Evolutionary conservation across 2,329 filamentous ascomycete genomes (phyloP).

Genomic region (Botrytis byssoidea): DNA sequence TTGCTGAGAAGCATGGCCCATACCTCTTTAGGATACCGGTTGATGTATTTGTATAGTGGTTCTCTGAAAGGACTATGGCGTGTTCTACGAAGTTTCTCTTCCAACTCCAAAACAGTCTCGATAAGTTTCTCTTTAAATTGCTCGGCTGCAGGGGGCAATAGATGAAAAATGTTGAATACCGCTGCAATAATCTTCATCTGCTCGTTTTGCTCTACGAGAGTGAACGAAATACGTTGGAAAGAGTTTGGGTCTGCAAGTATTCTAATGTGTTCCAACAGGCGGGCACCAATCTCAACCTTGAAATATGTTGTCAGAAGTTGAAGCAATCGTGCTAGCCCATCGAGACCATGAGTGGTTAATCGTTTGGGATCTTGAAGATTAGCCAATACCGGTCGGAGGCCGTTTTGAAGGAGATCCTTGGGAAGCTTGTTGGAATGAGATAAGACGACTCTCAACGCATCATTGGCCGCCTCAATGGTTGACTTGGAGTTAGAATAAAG

Average conservation of each 20-base stretch:
- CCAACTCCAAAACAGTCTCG: constrained; percentile 84
- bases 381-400: constrained; percentile 89
- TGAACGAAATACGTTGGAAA: constrained; percentile 90
- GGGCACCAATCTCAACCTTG: constrained; percentile 94
- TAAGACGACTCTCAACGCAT: constrained; percentile 83
- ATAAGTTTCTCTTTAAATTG: constrained; percentile 89
- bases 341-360: constrained; percentile 81
- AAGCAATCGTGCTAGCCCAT: constrained; percentile 84
- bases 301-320: constrained; percentile 97
- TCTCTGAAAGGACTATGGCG: constrained; percentile 88
- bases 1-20: constrained; percentile 78
- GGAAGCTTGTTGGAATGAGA: constrained; percentile 87
- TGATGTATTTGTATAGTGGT: constrained; percentile 89
- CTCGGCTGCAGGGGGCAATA: constrained; percentile 87
- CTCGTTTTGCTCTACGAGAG: constrained; percentile 85
- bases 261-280: constrained; percentile 92
- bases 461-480: constrained; percentile 91
- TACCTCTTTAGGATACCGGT: constrained; percentile 85
- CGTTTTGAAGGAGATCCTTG: constrained; percentile 92
- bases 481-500: constrained; percentile 90
- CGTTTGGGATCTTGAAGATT: constrained; percentile 93
- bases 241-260: constrained; percentile 77
- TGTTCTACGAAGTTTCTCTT: constrained; percentile 80
- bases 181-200: constrained; percentile 94
- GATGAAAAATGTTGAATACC: constrained; percentile 94